phyloP scores from a whole-genome alignment of 225 moss, liverwort and hornwort species.

The Physcomitrellopsis africana region DNA sequence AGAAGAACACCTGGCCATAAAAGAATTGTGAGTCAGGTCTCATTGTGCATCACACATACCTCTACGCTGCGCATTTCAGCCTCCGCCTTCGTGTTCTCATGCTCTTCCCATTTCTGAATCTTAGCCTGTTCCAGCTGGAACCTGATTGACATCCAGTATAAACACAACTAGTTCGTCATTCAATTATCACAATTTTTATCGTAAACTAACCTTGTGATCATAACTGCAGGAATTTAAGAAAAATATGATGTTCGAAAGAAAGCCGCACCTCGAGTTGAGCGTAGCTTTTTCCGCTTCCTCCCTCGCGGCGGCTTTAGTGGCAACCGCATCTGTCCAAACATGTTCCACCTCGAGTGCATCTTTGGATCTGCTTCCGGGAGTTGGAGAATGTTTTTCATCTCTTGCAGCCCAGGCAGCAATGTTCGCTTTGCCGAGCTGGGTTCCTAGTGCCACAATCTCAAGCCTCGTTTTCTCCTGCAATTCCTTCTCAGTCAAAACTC shows the following conservation, averaged over 20 bases:
- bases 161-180: not conserved
- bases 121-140: slow-evolving; percentile 75
- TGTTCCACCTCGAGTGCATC: slow-evolving; percentile 57
- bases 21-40: too few relatives aligned
- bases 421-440: slow-evolving; percentile 86
- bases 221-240: too few relatives aligned
- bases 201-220: too few relatives aligned
- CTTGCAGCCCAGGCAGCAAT: slow-evolving; percentile 87
- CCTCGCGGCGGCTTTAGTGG: slow-evolving; percentile 71
- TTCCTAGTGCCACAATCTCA: slow-evolving; percentile 82
- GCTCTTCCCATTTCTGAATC: slow-evolving; percentile 83
- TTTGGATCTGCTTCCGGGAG: slow-evolving; percentile 32
- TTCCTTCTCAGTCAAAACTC: slow-evolving; percentile 60
- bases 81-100: slow-evolving; percentile 85
- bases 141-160: slow-evolving; percentile 35
- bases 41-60: slow-evolving; percentile 37
- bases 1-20: too few relatives aligned
- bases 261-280: slow-evolving; percentile 61
- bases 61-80: slow-evolving; percentile 82
- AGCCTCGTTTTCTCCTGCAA: slow-evolving; percentile 81
- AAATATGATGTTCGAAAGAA: too few relatives aligned
- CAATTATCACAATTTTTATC: too few relatives aligned
- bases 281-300: slow-evolving; percentile 80
- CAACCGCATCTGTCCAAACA: slow-evolving; percentile 54
- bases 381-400: slow-evolving; percentile 47